A percentile compares a stretch with the other conserved stretches of the same genome.
These are phyloP conservation scores for Hemisphaericaspora subhashii DNA, from an alignment of 1,139 yeast species.

Conservation along the genomic window DNA sequence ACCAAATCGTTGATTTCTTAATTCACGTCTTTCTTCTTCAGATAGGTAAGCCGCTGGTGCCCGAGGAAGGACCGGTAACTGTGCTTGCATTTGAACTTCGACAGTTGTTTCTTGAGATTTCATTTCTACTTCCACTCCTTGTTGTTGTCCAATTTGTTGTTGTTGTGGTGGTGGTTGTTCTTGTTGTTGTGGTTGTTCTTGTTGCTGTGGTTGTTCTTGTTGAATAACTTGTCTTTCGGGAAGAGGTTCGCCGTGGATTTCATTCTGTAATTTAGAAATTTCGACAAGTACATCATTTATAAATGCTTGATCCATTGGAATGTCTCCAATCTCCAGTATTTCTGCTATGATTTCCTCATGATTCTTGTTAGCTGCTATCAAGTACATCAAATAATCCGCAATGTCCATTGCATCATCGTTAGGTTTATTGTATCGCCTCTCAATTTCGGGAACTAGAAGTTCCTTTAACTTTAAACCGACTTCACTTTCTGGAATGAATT, in stretches of 20 bases:
- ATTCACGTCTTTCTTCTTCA: conserved; percentile 14
- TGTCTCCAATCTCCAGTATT: conserved; percentile 63
- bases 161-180: conserved; percentile 4
- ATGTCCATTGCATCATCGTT: conserved; percentile 73
- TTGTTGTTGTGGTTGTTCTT: conserved; percentile 4
- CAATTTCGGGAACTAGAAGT: conserved; percentile 38
- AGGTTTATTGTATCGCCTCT: conserved; percentile 29
- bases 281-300: conserved; percentile 58
- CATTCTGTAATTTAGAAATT: conserved; percentile 26
- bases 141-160: conserved; percentile 6
- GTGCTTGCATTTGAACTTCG: conserved; percentile 4
- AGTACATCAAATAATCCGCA: conserved; percentile 74
- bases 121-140: conserved; percentile 7
- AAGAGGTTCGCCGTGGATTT: background rate
- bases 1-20: conserved; percentile 16
- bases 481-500: conserved; percentile 45
- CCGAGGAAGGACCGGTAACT: conserved; percentile 3
- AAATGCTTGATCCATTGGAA: conserved; percentile 54
- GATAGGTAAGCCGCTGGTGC: conserved; percentile 18
- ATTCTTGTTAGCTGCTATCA: conserved; percentile 70
- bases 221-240: conserved; percentile 1
- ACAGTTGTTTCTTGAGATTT: conserved; percentile 11
- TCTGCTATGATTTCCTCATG: conserved; percentile 66
- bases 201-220: conserved; percentile 10
- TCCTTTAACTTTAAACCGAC: conserved; percentile 39